phyloP scores from a whole-genome alignment of 116 monocot genomes.

The Iris pallida region DNA sequence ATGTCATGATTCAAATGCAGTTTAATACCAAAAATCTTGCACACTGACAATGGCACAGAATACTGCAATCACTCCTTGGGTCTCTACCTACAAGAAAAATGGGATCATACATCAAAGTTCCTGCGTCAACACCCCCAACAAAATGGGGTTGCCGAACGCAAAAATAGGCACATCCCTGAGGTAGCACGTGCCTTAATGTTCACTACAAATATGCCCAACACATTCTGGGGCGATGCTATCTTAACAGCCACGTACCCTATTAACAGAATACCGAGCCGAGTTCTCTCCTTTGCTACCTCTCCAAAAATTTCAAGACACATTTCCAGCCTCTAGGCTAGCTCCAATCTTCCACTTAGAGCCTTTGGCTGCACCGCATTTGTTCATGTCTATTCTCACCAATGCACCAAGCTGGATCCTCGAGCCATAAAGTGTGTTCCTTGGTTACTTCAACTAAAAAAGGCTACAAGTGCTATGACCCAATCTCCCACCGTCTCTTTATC shows the following conservation, averaged over 20 bases:
- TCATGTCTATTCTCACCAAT: neutral
- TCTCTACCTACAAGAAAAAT: neutral
- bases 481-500: too few relatives aligned
- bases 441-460: conserved; percentile 1
- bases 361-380: neutral
- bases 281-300: too few relatives aligned
- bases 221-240: neutral
- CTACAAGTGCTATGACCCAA: neutral
- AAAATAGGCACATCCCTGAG: neutral
- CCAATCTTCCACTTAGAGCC: too few relatives aligned
- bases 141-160: neutral
- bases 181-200: neutral
- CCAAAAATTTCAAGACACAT: too few relatives aligned
- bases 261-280: neutral
- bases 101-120: neutral
- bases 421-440: neutral
- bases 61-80: too few relatives aligned
- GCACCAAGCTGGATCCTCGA: neutral
- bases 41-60: too few relatives aligned
- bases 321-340: too few relatives aligned
- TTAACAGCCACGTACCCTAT: neutral
- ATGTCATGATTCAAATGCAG: too few relatives aligned
- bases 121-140: neutral
- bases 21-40: too few relatives aligned
- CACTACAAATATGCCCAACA: neutral